phyloP scores from a whole-genome alignment of 768 basidiomycete genomes.

The Heimioporus sp. region DNA sequence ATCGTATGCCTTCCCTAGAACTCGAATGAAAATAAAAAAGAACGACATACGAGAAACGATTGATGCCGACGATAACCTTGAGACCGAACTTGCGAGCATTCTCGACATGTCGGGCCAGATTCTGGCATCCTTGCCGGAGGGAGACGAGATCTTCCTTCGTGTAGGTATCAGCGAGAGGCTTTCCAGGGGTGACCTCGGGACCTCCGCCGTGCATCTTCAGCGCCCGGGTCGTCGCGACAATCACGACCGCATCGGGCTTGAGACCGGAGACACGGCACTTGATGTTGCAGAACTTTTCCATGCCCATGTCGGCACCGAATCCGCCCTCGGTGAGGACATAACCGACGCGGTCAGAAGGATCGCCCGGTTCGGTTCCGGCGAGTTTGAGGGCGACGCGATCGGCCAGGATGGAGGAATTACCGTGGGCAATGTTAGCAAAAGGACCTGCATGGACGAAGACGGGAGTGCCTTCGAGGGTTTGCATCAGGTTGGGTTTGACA shows the following conservation, averaged over 20 bases:
- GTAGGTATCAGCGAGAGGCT: slow-evolving; percentile 90
- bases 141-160: slow-evolving; percentile 89
- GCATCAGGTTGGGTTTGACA: slow-evolving; percentile 99
- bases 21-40: background rate
- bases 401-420: slow-evolving; percentile 98
- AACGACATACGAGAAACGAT: slow-evolving; percentile 82
- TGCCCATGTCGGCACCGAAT: slow-evolving; percentile 98
- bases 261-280: slow-evolving; percentile 94
- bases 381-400: slow-evolving; percentile 96
- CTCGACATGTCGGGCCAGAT: slow-evolving; percentile 89
- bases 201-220: slow-evolving; percentile 99
- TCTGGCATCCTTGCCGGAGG: slow-evolving; percentile 89
- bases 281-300: slow-evolving; percentile 99
- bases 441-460: slow-evolving; percentile 99
- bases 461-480: slow-evolving; percentile 96
- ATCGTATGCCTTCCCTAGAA: background rate
- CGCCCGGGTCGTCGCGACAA: slow-evolving; percentile 96
- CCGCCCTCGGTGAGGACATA: slow-evolving; percentile 98
- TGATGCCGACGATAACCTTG: slow-evolving; percentile 95
- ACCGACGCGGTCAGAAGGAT: slow-evolving; percentile 74
- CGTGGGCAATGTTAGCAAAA: slow-evolving; percentile 98
- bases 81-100: slow-evolving; percentile 95
- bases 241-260: slow-evolving; percentile 89
- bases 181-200: slow-evolving; percentile 94
- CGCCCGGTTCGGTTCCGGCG: slow-evolving; percentile 92